phyloP scores from a whole-genome alignment of 148 eudicot genomes.

The Rhododendron simsii region DNA sequence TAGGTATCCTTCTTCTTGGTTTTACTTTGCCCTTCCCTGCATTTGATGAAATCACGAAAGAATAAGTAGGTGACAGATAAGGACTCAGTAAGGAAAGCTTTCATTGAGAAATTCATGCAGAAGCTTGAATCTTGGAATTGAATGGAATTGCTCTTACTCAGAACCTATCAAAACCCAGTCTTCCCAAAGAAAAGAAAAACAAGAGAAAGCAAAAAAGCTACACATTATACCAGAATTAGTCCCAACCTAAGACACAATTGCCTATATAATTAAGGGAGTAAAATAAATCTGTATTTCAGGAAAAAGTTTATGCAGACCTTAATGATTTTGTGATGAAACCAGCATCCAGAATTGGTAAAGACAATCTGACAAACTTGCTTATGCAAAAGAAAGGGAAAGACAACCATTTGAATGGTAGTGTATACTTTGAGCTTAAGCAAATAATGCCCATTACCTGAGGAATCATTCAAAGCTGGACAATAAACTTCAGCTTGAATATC shows the following conservation, averaged over 20 bases:
- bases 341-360: neutral
- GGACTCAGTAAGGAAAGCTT: neutral
- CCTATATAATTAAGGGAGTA: neutral
- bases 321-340: neutral
- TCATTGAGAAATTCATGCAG: neutral
- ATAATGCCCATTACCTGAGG: conserved; percentile 22
- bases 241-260: neutral
- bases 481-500: conserved; percentile 13
- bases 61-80: neutral
- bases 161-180: neutral
- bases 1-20: conserved; percentile 22
- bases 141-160: neutral
- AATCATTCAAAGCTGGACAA: conserved; percentile 7
- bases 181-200: neutral
- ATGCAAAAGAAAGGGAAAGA: neutral
- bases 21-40: conserved; percentile 45
- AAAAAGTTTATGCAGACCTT: neutral
- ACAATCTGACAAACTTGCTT: neutral
- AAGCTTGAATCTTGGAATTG: neutral
- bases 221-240: neutral
- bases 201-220: neutral
- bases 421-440: neutral
- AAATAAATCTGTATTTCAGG: neutral
- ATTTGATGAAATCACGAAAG: conserved; percentile 6
- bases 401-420: neutral